Percentiles rank a stretch among this genome's conserved stretches.
Evolutionary conservation across 164 flowering plant species (phyloP).

Genomic region (Aristolochia contorta): DNA sequence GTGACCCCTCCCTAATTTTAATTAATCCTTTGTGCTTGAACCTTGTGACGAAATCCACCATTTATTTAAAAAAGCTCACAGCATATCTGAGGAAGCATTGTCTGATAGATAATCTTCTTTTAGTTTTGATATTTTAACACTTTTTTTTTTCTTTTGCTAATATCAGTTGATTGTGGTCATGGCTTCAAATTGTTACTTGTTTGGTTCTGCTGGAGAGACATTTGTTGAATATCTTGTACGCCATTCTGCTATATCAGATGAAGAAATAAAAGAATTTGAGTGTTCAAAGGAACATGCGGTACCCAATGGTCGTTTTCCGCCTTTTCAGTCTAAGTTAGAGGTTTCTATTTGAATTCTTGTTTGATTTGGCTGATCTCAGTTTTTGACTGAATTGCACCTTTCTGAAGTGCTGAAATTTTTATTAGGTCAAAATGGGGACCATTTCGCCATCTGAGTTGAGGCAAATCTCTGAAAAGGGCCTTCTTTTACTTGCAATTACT

Average conservation of each 20-base stretch:
- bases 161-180: slow-evolving; percentile 85
- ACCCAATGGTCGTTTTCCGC: slow-evolving; percentile 21
- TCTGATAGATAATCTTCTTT: too few relatives aligned
- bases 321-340: slow-evolving; percentile 32
- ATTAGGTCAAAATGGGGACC: slow-evolving; percentile 53
- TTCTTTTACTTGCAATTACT: slow-evolving; percentile 80
- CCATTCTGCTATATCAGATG: slow-evolving; percentile 61
- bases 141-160: background rate
- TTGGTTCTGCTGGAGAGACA: slow-evolving; percentile 80
- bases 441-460: slow-evolving; percentile 50
- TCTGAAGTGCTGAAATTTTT: slow-evolving; percentile 4
- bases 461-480: slow-evolving; percentile 73
- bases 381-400: background rate
- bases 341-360: slow-evolving; percentile 14
- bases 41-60: too few relatives aligned
- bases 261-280: slow-evolving; percentile 28
- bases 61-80: too few relatives aligned
- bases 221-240: slow-evolving; percentile 91
- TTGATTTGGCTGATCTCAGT: background rate
- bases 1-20: too few relatives aligned
- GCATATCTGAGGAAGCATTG: too few relatives aligned
- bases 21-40: too few relatives aligned
- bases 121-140: background rate
- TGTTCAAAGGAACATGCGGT: slow-evolving; percentile 30
- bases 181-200: slow-evolving; percentile 98